Evolutionary conservation across 1,139 yeast species (phyloP), one percentile per base, ranked within the genome.

Genomic region (Citeromyces hawaiiensis): DNA sequence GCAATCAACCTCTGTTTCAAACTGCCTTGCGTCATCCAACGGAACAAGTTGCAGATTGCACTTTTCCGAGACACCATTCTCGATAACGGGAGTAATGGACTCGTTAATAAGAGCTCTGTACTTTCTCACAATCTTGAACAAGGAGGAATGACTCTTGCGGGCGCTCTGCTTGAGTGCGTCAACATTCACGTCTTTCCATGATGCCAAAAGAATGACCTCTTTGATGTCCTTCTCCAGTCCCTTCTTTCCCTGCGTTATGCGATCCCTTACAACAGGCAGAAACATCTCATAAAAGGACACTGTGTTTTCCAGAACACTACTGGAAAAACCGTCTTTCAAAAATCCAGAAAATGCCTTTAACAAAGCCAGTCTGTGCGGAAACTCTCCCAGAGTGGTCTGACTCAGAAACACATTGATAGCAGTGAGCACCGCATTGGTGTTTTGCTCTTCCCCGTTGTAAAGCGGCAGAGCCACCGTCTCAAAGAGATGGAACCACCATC

Each of bases 141-240:
- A 73, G 49, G 69, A 76, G 46, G 77, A 74, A 54, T 93, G 98
- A 0, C 97, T 87, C 40, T 80, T 73, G 48, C 85, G 76, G 3
- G 98, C 91, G 60, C 96, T 85, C 58, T 88, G 96, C 49, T 85
- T 86, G 49, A 93, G 68, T 0, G 98, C 96, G 53, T 82, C 94
- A 38, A 87, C 76, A 52, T 93, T 93, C 10, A 88, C 91, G 59
- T 93, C 99, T 51, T 88, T 87, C 97, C 98, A 93, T 53, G 96
- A 83, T 1, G 97, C 96, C 25, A 93, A 66, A 39, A 86, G 62
- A 38, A 91, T 86, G 4, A 87, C 80, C 44, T 93, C 98, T 36
- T 76, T 68, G 19, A 91, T 72, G 41, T 86, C 91, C 52, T 87
- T 88, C 45, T 80, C 87, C 34, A 91, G 61, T 6, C 60, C 58